Evolutionary conservation across 2,329 filamentous ascomycete genomes (phyloP).

Genomic region (Penicillium sp.): DNA sequence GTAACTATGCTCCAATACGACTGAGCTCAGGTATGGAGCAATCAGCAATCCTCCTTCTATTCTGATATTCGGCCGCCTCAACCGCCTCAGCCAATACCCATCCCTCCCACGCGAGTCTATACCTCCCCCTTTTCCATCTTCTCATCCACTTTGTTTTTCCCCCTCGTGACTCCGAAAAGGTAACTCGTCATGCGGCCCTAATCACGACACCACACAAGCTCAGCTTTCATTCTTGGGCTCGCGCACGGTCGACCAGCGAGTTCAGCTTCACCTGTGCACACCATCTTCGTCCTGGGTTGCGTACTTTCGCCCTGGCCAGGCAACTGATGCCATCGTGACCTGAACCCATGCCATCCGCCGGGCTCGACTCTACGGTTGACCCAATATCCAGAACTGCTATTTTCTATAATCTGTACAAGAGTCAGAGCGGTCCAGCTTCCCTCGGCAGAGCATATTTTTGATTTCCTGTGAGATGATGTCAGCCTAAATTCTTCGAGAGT

Average conservation of each 20-base stretch:
- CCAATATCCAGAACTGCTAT: neutral
- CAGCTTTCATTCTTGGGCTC: neutral
- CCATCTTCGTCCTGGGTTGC: neutral
- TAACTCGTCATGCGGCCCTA: neutral
- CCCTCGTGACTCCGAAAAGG: neutral
- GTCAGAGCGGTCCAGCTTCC: neutral
- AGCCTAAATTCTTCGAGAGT: neutral
- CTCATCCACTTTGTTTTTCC: neutral
- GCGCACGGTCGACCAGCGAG: neutral
- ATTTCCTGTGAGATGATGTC: neutral
- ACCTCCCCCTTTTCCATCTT: neutral
- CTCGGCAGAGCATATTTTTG: neutral
- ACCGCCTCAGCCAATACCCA: neutral
- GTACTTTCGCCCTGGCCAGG: neutral
- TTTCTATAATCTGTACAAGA: too few relatives aligned
- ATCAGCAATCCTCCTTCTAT: neutral
- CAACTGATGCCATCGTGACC: constrained; percentile 1
- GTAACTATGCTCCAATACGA: neutral
- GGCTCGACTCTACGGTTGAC: neutral
- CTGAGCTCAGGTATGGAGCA: neutral
- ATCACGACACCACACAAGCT: constrained; percentile 1
- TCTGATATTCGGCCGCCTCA: neutral
- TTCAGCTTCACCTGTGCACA: neutral
- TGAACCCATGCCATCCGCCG: neutral
- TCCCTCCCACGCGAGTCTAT: neutral